Evolutionary conservation across 176 grass and related monocot genomes (phyloP).

Genomic region (Chloris gayana): DNA sequence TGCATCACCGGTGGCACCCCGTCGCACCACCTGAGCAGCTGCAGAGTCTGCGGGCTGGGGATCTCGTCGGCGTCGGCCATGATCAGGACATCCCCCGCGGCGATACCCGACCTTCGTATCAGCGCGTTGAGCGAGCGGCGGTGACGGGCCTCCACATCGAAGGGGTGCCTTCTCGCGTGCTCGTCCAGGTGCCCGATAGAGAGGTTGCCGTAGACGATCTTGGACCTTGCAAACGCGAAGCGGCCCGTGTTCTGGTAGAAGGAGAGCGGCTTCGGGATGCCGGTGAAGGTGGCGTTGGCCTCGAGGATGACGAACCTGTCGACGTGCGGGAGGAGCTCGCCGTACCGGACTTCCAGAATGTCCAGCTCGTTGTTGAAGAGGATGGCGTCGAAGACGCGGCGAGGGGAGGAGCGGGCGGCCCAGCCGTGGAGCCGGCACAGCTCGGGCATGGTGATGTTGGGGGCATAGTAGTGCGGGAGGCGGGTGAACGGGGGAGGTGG

Average conservation of each 20-base stretch:
- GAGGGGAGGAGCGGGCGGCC: constrained; percentile 56
- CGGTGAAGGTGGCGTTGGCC: constrained; percentile 84
- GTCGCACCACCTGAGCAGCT: constrained; percentile 88
- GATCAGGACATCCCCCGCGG: constrained; percentile 72
- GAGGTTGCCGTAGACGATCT: constrained; percentile 72
- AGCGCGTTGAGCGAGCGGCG: constrained; percentile 62
- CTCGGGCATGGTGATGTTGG: constrained; percentile 56
- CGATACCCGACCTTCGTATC: constrained; percentile 65
- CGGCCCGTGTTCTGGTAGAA: constrained; percentile 52
- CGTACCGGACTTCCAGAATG: constrained; percentile 78
- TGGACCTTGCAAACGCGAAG: constrained; percentile 60
- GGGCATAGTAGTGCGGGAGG: constrained; percentile 84
- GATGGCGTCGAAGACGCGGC: constrained; percentile 79
- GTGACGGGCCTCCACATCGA: constrained; percentile 71
- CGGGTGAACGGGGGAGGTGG: constrained; percentile 71
- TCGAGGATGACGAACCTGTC: constrained; percentile 81
- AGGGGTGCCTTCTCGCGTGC: constrained; percentile 44
- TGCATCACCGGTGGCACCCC: constrained; percentile 82
- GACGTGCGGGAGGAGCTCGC: constrained; percentile 70
- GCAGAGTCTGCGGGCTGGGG: constrained; percentile 65
- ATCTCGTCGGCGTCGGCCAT: constrained; percentile 97
- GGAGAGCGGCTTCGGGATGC: constrained; percentile 58
- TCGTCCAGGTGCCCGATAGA: constrained; percentile 37
- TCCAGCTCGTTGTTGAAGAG: constrained; percentile 94
- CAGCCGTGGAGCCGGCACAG: constrained; percentile 71